Evolutionary conservation across 1,284 basidiomycete genomes (phyloP).

Genomic region (Tilletia caries): DNA sequence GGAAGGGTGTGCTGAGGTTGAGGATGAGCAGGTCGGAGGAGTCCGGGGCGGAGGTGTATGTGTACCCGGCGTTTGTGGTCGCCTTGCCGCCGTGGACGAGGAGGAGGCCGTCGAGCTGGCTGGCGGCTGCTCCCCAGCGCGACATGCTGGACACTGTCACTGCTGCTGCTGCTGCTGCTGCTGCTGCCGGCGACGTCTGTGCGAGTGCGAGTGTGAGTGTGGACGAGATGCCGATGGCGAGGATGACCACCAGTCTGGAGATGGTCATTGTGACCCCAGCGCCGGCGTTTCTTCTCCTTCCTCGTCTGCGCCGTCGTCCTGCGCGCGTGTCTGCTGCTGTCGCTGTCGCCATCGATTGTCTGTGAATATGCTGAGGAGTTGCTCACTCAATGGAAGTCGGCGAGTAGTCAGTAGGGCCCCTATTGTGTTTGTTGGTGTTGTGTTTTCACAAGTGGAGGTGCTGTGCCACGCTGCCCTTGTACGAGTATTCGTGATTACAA

Average conservation of each 20-base stretch:
- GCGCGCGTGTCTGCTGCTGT: too few species aligned
- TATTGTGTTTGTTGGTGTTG: too few species aligned
- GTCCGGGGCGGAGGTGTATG: slow-evolving; percentile 38
- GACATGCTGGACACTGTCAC: not conserved
- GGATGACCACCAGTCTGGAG: not conserved
- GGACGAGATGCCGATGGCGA: not conserved
- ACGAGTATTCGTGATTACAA: too few species aligned
- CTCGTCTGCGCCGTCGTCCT: too few species aligned
- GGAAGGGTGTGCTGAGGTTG: slow-evolving; percentile 31
- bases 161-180: not conserved
- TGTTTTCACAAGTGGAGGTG: too few species aligned
- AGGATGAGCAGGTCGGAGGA: slow-evolving; percentile 34
- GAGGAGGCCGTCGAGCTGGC: slow-evolving; percentile 29
- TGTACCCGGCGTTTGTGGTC: slow-evolving; percentile 34
- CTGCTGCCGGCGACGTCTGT: not conserved
- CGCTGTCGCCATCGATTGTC: too few species aligned
- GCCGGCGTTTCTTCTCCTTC: too few species aligned
- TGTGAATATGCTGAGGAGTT: too few species aligned
- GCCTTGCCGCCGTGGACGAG: slow-evolving; percentile 45
- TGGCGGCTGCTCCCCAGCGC: slow-evolving; percentile 42
- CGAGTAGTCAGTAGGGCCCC: too few species aligned
- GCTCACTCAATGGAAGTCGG: too few species aligned
- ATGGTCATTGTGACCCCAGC: too few species aligned
- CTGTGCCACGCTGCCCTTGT: too few species aligned
- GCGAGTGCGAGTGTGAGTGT: not conserved